phyloP scores from a whole-genome alignment of 2,329 filamentous ascomycete genomes.

The Talaromyces verruculosus region DNA sequence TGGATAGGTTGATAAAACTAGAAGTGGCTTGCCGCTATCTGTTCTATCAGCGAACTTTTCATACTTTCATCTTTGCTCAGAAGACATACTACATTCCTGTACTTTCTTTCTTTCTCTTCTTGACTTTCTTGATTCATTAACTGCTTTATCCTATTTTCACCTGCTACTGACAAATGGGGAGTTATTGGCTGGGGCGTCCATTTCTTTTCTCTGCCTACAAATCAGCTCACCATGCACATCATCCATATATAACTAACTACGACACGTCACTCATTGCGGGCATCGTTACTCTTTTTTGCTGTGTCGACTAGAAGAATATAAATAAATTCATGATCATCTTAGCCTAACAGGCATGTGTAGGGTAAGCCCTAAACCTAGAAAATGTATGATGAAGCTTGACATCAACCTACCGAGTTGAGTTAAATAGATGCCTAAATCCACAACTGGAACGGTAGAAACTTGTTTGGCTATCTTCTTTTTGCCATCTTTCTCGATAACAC shows the following conservation, averaged over 20 bases:
- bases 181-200: not conserved
- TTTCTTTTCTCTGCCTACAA: not conserved
- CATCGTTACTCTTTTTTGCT: not conserved
- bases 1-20: constrained; percentile 3
- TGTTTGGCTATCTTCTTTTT: not conserved
- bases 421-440: not conserved
- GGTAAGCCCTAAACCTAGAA: not conserved
- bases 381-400: not conserved
- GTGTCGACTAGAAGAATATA: not conserved
- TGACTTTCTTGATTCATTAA: not conserved
- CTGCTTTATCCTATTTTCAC: not conserved
- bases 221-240: constrained; percentile 6
- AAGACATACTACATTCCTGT: constrained; percentile 10
- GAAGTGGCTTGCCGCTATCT: not conserved
- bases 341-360: not conserved
- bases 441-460: not conserved
- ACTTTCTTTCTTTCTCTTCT: not conserved
- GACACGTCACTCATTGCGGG: not conserved
- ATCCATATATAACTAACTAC: not conserved
- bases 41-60: not conserved
- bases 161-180: not conserved
- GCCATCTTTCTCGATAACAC: not conserved
- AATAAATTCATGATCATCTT: not conserved
- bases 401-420: not conserved
- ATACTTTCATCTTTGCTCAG: not conserved